phyloP scores from a whole-genome alignment of 2,329 filamentous ascomycete genomes.

The Exophiala phaeomuriformis region DNA sequence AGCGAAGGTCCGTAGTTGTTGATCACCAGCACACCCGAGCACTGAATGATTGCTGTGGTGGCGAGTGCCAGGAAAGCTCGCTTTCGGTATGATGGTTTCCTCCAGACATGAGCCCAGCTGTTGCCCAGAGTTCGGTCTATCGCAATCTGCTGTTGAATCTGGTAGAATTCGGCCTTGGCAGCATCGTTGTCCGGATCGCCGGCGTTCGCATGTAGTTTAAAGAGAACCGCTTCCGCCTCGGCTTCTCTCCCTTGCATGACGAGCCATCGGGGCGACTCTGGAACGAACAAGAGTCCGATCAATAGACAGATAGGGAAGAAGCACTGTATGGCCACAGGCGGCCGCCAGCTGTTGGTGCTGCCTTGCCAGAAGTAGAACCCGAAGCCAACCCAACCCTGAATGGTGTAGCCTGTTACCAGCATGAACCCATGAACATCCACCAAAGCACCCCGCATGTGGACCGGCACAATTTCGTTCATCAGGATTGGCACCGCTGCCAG shows the following conservation, averaged over 20 bases:
- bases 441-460: conserved; percentile 18
- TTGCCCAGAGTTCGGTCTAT: conserved; percentile 14
- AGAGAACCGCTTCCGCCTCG: conserved; percentile 20
- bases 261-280: conserved; percentile 25
- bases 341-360: conserved; percentile 23
- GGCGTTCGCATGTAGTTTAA: background rate
- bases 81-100: conserved; percentile 19
- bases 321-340: conserved; percentile 17
- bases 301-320: conserved; percentile 20
- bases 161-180: conserved; percentile 17
- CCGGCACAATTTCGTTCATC: conserved; percentile 24
- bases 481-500: conserved; percentile 23
- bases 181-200: background rate
- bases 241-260: conserved; percentile 21
- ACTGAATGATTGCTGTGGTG: conserved; percentile 21
- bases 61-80: conserved; percentile 11
- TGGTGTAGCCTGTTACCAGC: conserved; percentile 20
- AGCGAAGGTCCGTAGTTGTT: conserved; percentile 41
- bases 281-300: conserved; percentile 18
- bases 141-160: conserved; percentile 23
- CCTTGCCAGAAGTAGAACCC: conserved; percentile 24
- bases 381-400: conserved; percentile 23
- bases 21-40: conserved; percentile 35
- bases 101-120: conserved; percentile 13
- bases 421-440: conserved; percentile 22